These are phyloP conservation scores for Aspergillus pseudoglaucus DNA, from an alignment of 2,329 filamentous ascomycete species.

Conservation along the genomic window DNA sequence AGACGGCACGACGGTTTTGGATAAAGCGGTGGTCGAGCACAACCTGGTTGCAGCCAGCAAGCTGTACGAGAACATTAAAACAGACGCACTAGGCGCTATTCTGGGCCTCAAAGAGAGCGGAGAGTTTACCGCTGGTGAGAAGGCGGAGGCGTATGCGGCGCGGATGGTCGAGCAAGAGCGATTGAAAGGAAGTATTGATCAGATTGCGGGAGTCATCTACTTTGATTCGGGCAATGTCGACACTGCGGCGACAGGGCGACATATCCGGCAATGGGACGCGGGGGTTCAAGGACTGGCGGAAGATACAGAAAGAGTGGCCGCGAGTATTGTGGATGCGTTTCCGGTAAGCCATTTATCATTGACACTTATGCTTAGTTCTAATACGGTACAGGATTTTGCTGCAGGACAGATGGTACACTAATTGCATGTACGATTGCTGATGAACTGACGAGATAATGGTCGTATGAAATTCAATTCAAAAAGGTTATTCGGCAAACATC, in stretches of 20 bases:
- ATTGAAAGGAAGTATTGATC: constrained; percentile 82
- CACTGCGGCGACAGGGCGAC: constrained; percentile 61
- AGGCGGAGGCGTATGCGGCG: constrained; percentile 85
- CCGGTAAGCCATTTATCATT: constrained; percentile 49
- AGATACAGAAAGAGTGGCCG: constrained; percentile 81
- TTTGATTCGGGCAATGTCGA: constrained; percentile 69
- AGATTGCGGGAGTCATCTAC: constrained; percentile 81
- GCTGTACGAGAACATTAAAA: constrained; percentile 69
- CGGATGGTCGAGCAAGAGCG: constrained; percentile 94
- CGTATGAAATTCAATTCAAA: background rate
- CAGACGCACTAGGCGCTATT: constrained; percentile 67
- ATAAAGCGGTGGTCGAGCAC: constrained; percentile 91
- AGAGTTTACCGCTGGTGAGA: constrained; percentile 51
- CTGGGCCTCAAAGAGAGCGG: constrained; percentile 60
- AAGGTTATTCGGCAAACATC: background rate
- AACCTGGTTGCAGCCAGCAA: constrained; percentile 82
- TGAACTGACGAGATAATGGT: background rate
- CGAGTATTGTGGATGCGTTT: constrained; percentile 71
- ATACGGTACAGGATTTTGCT: constrained; percentile 24
- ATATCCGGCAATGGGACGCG: constrained; percentile 79
- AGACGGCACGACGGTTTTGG: constrained; percentile 87
- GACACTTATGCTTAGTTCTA: background rate
- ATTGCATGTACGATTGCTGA: constrained; percentile 4
- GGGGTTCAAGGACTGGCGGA: constrained; percentile 83
- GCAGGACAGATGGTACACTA: constrained; percentile 30